Evolutionary conservation across 495 filamentous ascomycete genomes (phyloP).

Genomic region (Trichoderma orchidacearum): DNA sequence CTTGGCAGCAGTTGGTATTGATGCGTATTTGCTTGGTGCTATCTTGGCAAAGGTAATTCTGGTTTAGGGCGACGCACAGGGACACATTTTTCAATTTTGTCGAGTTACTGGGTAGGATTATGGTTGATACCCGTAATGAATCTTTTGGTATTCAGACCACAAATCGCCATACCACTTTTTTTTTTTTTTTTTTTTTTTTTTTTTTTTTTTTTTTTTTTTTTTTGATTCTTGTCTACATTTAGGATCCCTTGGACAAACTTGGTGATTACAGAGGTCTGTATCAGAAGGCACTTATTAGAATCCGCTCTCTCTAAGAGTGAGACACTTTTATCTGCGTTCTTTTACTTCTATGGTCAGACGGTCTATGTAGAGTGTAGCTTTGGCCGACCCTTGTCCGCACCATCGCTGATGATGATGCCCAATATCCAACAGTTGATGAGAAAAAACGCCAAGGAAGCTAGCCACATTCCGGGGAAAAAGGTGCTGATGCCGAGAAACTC

Average conservation of each 20-base stretch:
- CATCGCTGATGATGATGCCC: constrained; percentile 62
- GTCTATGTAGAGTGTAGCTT: no score
- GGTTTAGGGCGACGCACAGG: not conserved
- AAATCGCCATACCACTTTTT: no score
- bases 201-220: no score
- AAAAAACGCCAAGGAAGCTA: constrained; percentile 66
- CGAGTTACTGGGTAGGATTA: not conserved
- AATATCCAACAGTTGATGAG: constrained; percentile 76
- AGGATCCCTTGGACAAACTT: no score
- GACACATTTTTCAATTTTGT: not conserved
- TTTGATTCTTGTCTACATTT: no score
- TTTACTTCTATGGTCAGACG: no score
- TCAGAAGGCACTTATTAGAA: no score
- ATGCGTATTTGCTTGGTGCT: not conserved
- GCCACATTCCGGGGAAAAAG: constrained; percentile 74
- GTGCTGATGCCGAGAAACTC: constrained; percentile 81
- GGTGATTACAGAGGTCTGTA: not conserved
- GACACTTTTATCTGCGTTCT: no score
- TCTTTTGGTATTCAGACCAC: not conserved
- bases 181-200: no score
- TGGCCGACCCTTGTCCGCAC: constrained; percentile 15
- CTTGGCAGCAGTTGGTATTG: not conserved
- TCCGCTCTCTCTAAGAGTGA: no score
- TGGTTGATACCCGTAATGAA: not conserved
- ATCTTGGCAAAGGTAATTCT: not conserved